These are phyloP conservation scores for Cyberlindnera lachancei DNA, from an alignment of 805 yeast species.

Conservation along the genomic window DNA sequence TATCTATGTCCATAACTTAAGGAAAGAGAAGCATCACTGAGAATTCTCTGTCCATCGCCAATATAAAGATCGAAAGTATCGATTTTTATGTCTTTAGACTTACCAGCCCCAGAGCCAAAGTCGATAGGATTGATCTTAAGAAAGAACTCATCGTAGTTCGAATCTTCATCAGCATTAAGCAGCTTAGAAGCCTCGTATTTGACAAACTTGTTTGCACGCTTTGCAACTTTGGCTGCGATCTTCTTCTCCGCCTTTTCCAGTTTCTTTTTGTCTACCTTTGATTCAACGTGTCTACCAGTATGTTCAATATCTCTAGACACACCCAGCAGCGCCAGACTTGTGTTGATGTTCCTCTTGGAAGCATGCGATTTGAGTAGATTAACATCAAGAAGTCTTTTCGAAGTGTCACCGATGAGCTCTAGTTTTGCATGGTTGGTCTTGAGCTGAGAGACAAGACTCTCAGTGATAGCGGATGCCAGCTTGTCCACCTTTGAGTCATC, in stretches of 20 bases:
- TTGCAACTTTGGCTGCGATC: conserved; percentile 95
- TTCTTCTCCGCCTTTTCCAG: conserved; percentile 95
- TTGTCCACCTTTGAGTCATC: conserved; percentile 43
- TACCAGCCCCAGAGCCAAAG: conserved; percentile 83
- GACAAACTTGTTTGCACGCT: conserved; percentile 72
- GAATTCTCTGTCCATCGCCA: conserved; percentile 90
- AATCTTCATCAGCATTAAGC: conserved; percentile 52
- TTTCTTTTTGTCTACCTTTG: conserved; percentile 93
- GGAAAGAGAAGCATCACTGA: conserved; percentile 80
- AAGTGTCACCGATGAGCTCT: conserved; percentile 77
- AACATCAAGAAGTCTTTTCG: conserved; percentile 77
- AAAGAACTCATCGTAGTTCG: conserved; percentile 91
- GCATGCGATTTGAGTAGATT: conserved; percentile 59
- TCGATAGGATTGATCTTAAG: conserved; percentile 93
- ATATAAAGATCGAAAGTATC: conserved; percentile 92
- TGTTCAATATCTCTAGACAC: conserved; percentile 84
- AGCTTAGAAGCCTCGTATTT: conserved; percentile 92
- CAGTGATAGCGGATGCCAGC: conserved; percentile 39
- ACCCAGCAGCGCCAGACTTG: conserved; percentile 70
- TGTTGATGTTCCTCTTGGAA: conserved; percentile 61
- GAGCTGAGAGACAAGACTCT: conserved; percentile 43
- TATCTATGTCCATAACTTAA: conserved; percentile 90
- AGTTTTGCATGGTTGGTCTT: conserved; percentile 64
- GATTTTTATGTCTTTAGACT: conserved; percentile 91
- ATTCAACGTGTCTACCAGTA: conserved; percentile 84